These are phyloP conservation scores for Lactarius pseudohatsudake DNA, from an alignment of 768 basidiomycete genomes.

Conservation along the genomic window DNA sequence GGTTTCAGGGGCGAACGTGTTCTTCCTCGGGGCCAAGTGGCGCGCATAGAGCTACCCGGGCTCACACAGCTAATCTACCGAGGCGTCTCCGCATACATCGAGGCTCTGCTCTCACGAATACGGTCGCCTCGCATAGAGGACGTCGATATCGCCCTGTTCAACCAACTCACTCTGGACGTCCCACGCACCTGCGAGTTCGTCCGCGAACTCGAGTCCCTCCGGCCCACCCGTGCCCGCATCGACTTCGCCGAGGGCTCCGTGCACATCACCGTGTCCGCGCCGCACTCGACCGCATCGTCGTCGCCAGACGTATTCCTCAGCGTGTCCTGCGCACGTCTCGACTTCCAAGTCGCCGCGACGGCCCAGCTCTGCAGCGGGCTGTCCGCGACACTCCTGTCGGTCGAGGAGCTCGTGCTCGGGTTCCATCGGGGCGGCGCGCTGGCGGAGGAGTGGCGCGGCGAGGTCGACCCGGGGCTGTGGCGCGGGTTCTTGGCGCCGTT, in stretches of 20 bases:
- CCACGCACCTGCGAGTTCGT: slow-evolving; percentile 12
- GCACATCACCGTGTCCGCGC: not conserved
- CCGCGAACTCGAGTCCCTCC: not conserved
- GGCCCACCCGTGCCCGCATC: slow-evolving; percentile 6
- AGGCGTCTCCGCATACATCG: slow-evolving; percentile 17
- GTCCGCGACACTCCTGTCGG: not conserved
- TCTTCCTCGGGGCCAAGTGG: not conserved
- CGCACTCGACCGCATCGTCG: not conserved
- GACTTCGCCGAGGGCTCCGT: slow-evolving; percentile 12
- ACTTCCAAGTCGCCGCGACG: slow-evolving; percentile 19
- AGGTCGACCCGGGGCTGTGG: slow-evolving; percentile 16
- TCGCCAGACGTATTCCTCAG: slow-evolving; percentile 8
- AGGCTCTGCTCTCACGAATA: slow-evolving; percentile 17
- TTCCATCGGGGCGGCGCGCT: not conserved
- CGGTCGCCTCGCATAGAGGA: slow-evolving; percentile 10
- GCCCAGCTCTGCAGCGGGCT: slow-evolving; percentile 12
- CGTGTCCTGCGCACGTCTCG: slow-evolving; percentile 11
- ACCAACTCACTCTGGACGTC: slow-evolving; percentile 15
- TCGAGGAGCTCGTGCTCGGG: slow-evolving; percentile 19
- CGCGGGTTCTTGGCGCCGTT: slow-evolving; percentile 6
- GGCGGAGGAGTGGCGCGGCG: slow-evolving; percentile 5
- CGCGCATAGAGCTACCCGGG: slow-evolving; percentile 12
- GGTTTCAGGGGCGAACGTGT: slow-evolving; percentile 9
- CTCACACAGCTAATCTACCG: slow-evolving; percentile 20
- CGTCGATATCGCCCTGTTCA: slow-evolving; percentile 17